A percentile compares a stretch with the other conserved stretches of the same genome.
Conservation (phyloP, 2,329 filamentous ascomycete species). For the Shiraia sp. region DNA sequence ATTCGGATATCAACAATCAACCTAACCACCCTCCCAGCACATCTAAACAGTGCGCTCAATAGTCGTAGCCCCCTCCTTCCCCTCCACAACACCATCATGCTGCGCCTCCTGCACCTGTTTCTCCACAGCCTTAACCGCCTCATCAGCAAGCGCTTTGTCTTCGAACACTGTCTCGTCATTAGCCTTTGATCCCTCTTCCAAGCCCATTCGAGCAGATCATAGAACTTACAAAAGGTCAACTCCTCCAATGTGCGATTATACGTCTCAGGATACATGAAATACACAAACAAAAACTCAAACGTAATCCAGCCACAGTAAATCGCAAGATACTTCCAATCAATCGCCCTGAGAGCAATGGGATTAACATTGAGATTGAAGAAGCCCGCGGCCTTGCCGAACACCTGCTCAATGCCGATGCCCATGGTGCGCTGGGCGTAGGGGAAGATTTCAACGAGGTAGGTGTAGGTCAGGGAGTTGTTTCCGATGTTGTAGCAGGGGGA, state of each 20-base stretch:
- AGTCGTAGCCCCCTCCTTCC: constrained; percentile 20
- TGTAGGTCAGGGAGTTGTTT: constrained; percentile 69
- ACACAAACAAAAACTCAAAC: constrained; percentile 58
- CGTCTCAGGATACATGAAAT: constrained; percentile 66
- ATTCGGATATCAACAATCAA: too few species aligned
- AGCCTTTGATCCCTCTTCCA: constrained; percentile 1
- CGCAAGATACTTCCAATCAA: constrained; percentile 59
- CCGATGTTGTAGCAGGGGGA: constrained; percentile 64
- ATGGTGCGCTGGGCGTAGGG: constrained; percentile 62
- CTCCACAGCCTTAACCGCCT: constrained; percentile 38
- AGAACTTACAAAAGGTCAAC: constrained; percentile 53
- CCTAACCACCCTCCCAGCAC: neutral
- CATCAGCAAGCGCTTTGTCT: constrained; percentile 38
- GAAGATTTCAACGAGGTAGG: constrained; percentile 63
- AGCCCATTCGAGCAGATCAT: rapidly evolving
- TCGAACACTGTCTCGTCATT: constrained; percentile 36
- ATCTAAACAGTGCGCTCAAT: constrained; percentile 23
- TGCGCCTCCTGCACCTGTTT: constrained; percentile 37
- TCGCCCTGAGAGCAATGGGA: constrained; percentile 60
- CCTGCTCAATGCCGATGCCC: constrained; percentile 62
- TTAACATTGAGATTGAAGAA: constrained; percentile 58
- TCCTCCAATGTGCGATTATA: constrained; percentile 62
- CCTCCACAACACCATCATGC: constrained; percentile 10
- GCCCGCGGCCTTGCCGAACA: constrained; percentile 55
- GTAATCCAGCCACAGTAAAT: constrained; percentile 61